Evolutionary conservation across 805 yeast genomes (phyloP).

Genomic region (Kluyveromyces aestuarii): DNA sequence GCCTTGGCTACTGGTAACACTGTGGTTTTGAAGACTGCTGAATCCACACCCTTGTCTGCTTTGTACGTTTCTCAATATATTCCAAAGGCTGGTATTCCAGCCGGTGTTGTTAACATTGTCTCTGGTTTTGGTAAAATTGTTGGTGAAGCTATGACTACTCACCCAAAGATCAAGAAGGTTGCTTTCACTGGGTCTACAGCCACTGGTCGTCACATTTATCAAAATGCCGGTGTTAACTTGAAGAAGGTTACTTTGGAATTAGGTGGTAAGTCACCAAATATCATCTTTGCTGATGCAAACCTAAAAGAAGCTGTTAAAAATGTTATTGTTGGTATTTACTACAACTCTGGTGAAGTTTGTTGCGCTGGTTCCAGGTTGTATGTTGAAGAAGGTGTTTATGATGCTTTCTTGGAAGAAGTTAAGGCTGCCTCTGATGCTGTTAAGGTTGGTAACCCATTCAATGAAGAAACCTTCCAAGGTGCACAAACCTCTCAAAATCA

Average conservation of each 20-base stretch:
- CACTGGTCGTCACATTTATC: conserved; percentile 77
- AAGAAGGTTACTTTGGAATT: conserved; percentile 90
- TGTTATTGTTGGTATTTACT: conserved; percentile 77
- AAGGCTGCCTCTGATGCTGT: conserved; percentile 42
- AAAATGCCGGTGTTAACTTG: conserved; percentile 68
- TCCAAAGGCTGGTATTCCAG: conserved; percentile 81
- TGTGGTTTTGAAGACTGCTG: conserved; percentile 82
- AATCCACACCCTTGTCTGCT: conserved; percentile 85
- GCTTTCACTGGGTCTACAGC: conserved; percentile 95
- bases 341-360: conserved; percentile 94
- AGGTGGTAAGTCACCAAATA: conserved; percentile 94
- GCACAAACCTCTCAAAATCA: conserved; percentile 84
- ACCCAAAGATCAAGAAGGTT: conserved; percentile 76
- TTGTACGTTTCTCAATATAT: conserved; percentile 60
- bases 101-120: conserved; percentile 82
- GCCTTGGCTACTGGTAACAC: conserved; percentile 88
- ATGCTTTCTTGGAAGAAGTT: conserved; percentile 57
- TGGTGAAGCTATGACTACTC: conserved; percentile 72
- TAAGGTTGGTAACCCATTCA: conserved; percentile 80
- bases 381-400: conserved; percentile 79
- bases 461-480: conserved; percentile 72
- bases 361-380: conserved; percentile 90
- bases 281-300: conserved; percentile 81
- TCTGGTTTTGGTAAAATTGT: conserved; percentile 82
- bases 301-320: conserved; percentile 65